phyloP scores from a whole-genome alignment of 345 rosid species.

The rapeseed (Brassica napus) region DNA sequence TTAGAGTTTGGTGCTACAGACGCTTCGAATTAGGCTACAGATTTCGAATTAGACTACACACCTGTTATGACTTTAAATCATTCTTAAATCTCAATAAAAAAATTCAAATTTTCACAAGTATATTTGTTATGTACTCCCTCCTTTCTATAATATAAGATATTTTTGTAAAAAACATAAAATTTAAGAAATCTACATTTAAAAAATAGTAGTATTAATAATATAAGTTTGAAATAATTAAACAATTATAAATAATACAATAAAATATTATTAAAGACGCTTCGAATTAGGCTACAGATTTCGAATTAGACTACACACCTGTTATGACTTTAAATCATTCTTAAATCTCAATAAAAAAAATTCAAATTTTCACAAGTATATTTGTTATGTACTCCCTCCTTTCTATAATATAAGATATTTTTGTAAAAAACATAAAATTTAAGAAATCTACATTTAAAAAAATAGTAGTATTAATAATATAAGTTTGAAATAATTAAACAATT shows the following conservation, averaged over 20 bases:
- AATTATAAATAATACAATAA: too few species aligned
- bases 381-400: not conserved
- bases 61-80: not conserved
- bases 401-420: too few species aligned
- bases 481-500: too few species aligned
- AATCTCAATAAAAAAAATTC: not conserved
- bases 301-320: not conserved
- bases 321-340: not conserved
- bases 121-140: not conserved
- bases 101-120: not conserved
- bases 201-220: too few species aligned
- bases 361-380: not conserved
- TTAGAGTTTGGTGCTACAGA: slow-evolving; percentile 19
- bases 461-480: too few species aligned
- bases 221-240: too few species aligned
- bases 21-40: too few species aligned
- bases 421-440: too few species aligned
- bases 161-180: too few species aligned
- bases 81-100: not conserved
- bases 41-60: not conserved
- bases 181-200: too few species aligned
- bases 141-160: too few species aligned
- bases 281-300: not conserved
- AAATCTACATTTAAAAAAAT: too few species aligned
- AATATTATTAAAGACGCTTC: not conserved